A percentile compares a stretch with the other conserved stretches of the same genome.
These are phyloP conservation scores for Aureobasidium sp. DNA, from an alignment of 2,329 filamentous ascomycete genomes.

Conservation along the genomic window DNA sequence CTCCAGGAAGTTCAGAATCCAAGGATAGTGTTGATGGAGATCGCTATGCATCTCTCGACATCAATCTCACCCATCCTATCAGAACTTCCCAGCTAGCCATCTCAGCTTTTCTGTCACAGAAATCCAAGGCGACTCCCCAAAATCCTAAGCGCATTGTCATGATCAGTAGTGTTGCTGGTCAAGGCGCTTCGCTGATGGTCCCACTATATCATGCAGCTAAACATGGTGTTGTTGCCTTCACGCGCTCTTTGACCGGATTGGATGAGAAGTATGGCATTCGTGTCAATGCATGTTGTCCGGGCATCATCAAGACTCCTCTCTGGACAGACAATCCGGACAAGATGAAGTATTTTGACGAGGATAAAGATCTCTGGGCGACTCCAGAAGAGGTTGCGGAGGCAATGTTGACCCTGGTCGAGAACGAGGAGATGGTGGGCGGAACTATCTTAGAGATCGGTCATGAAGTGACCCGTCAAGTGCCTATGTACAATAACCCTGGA, in stretches of 20 bases:
- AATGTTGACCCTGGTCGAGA: conserved; percentile 50
- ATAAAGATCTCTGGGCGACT: conserved; percentile 47
- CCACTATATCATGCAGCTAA: conserved; percentile 42
- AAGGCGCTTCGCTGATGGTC: conserved; percentile 30
- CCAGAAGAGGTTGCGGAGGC: conserved; percentile 53
- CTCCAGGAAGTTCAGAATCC: conserved; percentile 31
- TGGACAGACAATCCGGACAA: conserved; percentile 59
- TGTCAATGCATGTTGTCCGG: conserved; percentile 54
- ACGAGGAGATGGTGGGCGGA: conserved; percentile 42
- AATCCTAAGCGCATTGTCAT: conserved; percentile 43
- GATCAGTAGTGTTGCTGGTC: conserved; percentile 39
- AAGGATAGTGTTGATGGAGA: conserved; percentile 30
- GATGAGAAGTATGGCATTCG: conserved; percentile 46
- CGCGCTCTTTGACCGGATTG: conserved; percentile 44
- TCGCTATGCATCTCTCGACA: conserved; percentile 36
- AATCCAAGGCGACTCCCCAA: conserved; percentile 26
- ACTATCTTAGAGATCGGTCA: conserved; percentile 52
- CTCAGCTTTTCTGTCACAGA: conserved; percentile 35
- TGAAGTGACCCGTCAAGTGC: conserved; percentile 43
- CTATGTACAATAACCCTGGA: conserved; percentile 47
- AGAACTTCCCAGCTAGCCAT: conserved; percentile 42
- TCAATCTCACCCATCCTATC: conserved; percentile 44
- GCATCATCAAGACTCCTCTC: conserved; percentile 54
- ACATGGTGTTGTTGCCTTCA: conserved; percentile 40
- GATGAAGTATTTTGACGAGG: conserved; percentile 42